Conservation (phyloP, 2,329 filamentous ascomycete species). For the Botryotinia convoluta region DNA sequence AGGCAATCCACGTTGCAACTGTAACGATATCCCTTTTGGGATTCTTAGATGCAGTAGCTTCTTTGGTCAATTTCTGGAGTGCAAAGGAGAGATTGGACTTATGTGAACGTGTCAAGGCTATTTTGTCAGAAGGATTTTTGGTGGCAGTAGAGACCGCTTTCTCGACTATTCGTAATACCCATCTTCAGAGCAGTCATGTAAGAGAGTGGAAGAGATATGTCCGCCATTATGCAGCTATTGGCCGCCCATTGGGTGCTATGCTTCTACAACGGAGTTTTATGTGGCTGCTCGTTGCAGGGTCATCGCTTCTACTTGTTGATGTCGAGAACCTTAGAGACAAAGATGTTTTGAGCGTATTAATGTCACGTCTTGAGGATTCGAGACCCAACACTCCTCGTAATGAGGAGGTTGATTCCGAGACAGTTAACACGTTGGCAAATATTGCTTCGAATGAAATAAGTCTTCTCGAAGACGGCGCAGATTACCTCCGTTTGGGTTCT, state of each 20-base stretch:
- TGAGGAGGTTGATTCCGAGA: slow-evolving; percentile 52
- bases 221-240: slow-evolving; percentile 75
- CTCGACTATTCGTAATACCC: slow-evolving; percentile 82
- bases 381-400: slow-evolving; percentile 44
- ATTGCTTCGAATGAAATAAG: slow-evolving; percentile 81
- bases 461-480: slow-evolving; percentile 81
- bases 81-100: slow-evolving; percentile 70
- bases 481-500: slow-evolving; percentile 84
- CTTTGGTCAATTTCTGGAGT: slow-evolving; percentile 78
- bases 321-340: slow-evolving; percentile 56
- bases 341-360: slow-evolving; percentile 72
- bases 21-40: slow-evolving; percentile 84
- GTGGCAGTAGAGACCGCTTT: slow-evolving; percentile 85
- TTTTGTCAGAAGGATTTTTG: slow-evolving; percentile 82
- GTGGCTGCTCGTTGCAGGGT: slow-evolving; percentile 75
- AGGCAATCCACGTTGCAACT: slow-evolving; percentile 68
- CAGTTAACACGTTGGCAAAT: slow-evolving; percentile 63
- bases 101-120: slow-evolving; percentile 65
- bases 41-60: slow-evolving; percentile 79
- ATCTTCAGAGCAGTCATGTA: slow-evolving; percentile 60
- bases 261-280: slow-evolving; percentile 86
- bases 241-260: slow-evolving; percentile 85
- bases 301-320: slow-evolving; percentile 68
- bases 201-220: slow-evolving; percentile 87
- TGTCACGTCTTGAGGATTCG: slow-evolving; percentile 48